phyloP scores from a whole-genome alignment of 306 rosid species.

The Castanea crenata region DNA sequence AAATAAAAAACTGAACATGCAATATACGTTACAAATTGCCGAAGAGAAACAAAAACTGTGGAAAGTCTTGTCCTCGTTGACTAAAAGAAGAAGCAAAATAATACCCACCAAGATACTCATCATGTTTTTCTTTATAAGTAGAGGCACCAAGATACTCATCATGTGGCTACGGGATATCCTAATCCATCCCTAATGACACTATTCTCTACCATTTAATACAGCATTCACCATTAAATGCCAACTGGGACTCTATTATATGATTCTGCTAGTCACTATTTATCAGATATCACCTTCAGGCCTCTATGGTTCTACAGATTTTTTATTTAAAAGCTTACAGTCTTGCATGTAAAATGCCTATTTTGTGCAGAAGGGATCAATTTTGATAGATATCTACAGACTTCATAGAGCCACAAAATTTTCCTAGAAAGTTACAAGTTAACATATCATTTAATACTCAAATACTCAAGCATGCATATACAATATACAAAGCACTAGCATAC shows the following conservation, averaged over 20 bases:
- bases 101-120: background rate
- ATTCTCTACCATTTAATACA: background rate
- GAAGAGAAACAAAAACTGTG: background rate
- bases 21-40: background rate
- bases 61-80: background rate
- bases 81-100: background rate
- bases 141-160: background rate
- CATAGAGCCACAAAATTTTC: background rate
- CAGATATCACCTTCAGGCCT: background rate
- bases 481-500: background rate
- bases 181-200: background rate
- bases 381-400: background rate
- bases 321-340: background rate
- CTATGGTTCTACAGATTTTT: background rate
- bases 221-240: background rate
- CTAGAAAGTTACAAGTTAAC: background rate
- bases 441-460: conserved; percentile 1
- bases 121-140: no score
- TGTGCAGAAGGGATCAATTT: background rate
- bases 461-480: background rate
- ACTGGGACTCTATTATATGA: background rate
- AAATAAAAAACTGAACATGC: background rate
- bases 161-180: background rate
- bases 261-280: background rate
- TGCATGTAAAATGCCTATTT: background rate